A percentile compares a stretch with the other conserved stretches of the same genome.
These are phyloP conservation scores for Diplocarpon mali DNA, from an alignment of 2,329 filamentous ascomycete genomes.

Conservation along the genomic window DNA sequence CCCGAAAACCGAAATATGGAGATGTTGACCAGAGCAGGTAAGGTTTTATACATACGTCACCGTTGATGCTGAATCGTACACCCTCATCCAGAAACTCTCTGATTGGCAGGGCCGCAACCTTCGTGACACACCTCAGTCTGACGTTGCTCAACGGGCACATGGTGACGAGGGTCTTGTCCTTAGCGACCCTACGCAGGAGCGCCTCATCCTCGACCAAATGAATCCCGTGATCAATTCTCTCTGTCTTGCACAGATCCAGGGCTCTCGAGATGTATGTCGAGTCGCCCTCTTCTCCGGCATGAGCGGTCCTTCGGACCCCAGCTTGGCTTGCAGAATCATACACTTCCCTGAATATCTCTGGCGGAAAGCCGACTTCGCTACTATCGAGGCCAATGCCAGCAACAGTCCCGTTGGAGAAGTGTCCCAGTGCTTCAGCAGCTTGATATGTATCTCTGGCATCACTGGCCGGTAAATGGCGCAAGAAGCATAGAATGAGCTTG, in stretches of 20 bases:
- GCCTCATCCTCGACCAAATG: slow-evolving; percentile 47
- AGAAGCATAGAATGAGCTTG: slow-evolving; percentile 59
- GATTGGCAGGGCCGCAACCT: slow-evolving; percentile 35
- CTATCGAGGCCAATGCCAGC: slow-evolving; percentile 57
- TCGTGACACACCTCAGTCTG: slow-evolving; percentile 35
- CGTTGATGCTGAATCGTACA: slow-evolving; percentile 36
- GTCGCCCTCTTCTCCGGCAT: slow-evolving; percentile 67
- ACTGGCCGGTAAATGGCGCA: slow-evolving; percentile 54
- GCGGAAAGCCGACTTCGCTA: slow-evolving; percentile 46
- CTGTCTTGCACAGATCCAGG: slow-evolving; percentile 47
- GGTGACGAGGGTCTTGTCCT: slow-evolving; percentile 49
- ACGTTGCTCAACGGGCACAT: slow-evolving; percentile 69
- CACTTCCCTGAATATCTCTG: slow-evolving; percentile 49
- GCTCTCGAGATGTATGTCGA: slow-evolving; percentile 53
- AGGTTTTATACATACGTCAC: slow-evolving; percentile 27
- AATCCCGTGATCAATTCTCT: slow-evolving; percentile 67
- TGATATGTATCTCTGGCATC: slow-evolving; percentile 40
- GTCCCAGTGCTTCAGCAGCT: slow-evolving; percentile 32
- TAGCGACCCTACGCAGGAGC: slow-evolving; percentile 47
- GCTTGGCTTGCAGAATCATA: slow-evolving; percentile 42
- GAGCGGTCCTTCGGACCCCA: slow-evolving; percentile 55
- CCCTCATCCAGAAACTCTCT: slow-evolving; percentile 33
- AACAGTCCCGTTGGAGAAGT: slow-evolving; percentile 42
- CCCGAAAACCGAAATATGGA: no score
- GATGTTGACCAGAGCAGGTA: no score